These are phyloP conservation scores for Geotrichum phurueaensis DNA, from an alignment of 1,139 yeast genomes.

Conservation along the genomic window DNA sequence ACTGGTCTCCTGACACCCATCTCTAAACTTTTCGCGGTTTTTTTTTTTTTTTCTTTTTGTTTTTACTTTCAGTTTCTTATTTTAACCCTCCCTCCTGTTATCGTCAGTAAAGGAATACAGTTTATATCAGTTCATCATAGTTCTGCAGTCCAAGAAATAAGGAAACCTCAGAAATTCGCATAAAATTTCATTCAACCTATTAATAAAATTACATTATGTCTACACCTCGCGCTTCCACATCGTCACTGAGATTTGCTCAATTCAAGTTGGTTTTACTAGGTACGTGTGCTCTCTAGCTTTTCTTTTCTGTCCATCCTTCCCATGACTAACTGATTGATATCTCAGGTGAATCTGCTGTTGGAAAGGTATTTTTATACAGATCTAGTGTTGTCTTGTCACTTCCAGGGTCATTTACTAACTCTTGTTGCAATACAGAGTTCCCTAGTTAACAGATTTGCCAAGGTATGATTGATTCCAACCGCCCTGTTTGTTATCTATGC, in stretches of 20 bases:
- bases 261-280: conserved; percentile 79
- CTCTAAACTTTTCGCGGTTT: background rate
- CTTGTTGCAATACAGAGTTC: conserved; percentile 44
- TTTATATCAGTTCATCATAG: background rate
- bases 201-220: conserved; percentile 17
- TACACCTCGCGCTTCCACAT: conserved; percentile 35
- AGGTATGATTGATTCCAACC: conserved; percentile 32
- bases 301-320: background rate
- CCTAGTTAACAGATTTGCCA: conserved; percentile 86
- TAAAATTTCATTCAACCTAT: background rate
- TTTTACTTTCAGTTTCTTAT: background rate
- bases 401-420: background rate
- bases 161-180: background rate
- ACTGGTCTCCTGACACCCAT: background rate
- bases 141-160: background rate
- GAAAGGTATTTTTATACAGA: conserved; percentile 46
- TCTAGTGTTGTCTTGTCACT: background rate
- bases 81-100: background rate
- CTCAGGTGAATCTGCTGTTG: conserved; percentile 93
- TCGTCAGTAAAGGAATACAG: background rate
- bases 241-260: conserved; percentile 47
- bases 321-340: conserved; percentile 1
- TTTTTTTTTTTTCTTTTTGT: background rate
- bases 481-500: background rate
- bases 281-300: conserved; percentile 22